Base-by-base conservation (phyloP, 495 filamentous ascomycete genomes). In the Trichoderma reesei region DNA sequence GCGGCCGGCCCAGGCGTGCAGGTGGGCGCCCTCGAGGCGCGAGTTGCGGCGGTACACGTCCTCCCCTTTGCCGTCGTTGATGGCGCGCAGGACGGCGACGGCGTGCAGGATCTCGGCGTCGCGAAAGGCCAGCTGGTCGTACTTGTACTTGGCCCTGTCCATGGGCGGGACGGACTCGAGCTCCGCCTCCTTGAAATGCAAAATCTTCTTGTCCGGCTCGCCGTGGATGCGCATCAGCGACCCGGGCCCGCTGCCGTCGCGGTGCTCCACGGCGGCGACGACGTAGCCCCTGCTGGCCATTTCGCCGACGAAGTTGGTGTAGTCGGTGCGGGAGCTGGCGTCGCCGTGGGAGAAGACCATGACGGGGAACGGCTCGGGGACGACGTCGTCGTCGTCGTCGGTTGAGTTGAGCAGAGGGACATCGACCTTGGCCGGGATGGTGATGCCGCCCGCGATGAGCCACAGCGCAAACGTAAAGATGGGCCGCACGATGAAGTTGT, bases 291-390 rank as follows among this genome's bases (percentile, higher is more conserved):
- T 74, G 14, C 78, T 77, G 18, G 81, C 82, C 1, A 84, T 72
- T 66, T 83, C 81, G 59, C 79, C 81, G 26, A 78, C 77, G 64
- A 75, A 83, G 61, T 82, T 76, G 18, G 80, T 78, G 68, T 84
- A 84, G 62, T 78, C 75, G 14, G 79, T 83, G 37, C 78, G 70
- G 34, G 75, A 77, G 2, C 76, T 76, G 6, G 78, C 80, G 67
- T 79, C 82, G 41, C 81, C 82, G 63, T 83, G 82, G 3, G 77
- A 81, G 67, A 85, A 83, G 44, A 85, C 72, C 33, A 83, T 71
- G 48, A 81, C 70, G 5, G 80, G 80, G 59, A 76, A 26, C 13
- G 56, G 64, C 11, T 62, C 60, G 6, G 67, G 54, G 31, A 68
- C 65, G 34, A 70, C 63, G 69, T 68, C 14, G 34, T 71, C 63